Percentiles rank a stretch among this genome's conserved stretches.
Evolutionary conservation across 495 filamentous ascomycete genomes (phyloP).

Genomic region (Talaromyces wortmannii): DNA sequence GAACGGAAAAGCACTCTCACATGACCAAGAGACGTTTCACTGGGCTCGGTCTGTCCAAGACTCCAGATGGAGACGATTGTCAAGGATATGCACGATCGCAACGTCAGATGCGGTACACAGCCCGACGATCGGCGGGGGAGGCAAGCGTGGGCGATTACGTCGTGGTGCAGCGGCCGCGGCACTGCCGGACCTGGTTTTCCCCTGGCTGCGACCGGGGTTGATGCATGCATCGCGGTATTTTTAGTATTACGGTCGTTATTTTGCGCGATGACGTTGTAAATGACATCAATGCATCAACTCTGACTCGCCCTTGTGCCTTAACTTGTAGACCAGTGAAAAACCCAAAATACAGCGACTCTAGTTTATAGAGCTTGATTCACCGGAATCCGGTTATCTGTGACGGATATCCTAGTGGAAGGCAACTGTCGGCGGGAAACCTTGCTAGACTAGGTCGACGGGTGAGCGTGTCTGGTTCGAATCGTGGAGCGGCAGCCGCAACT

Average conservation of each 20-base stretch:
- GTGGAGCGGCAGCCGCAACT: slow-evolving; percentile 4
- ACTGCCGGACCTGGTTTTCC: too few species aligned
- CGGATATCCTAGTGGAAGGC: slow-evolving; percentile 5
- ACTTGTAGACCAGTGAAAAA: too few species aligned
- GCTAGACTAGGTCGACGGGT: slow-evolving; percentile 2
- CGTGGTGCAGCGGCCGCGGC: too few species aligned
- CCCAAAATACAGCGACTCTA: neutral
- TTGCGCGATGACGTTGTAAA: too few species aligned
- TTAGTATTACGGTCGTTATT: too few species aligned
- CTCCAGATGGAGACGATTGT: too few species aligned
- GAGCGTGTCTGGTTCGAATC: slow-evolving; percentile 7
- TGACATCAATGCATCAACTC: neutral
- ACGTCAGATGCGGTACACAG: neutral
- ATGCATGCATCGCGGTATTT: too few species aligned
- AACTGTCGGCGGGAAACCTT: slow-evolving; percentile 3
- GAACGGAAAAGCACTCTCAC: neutral
- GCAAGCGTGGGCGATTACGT: too few species aligned
- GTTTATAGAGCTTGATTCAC: neutral
- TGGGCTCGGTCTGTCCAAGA: too few species aligned
- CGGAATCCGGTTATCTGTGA: neutral
- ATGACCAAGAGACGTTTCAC: neutral
- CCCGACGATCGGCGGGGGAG: neutral
- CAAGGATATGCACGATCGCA: too few species aligned
- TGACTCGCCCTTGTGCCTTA: too few species aligned
- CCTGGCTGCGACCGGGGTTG: too few species aligned